Base-by-base conservation (phyloP, 257 asterid genomes). In the Nicotiana paniculata region DNA sequence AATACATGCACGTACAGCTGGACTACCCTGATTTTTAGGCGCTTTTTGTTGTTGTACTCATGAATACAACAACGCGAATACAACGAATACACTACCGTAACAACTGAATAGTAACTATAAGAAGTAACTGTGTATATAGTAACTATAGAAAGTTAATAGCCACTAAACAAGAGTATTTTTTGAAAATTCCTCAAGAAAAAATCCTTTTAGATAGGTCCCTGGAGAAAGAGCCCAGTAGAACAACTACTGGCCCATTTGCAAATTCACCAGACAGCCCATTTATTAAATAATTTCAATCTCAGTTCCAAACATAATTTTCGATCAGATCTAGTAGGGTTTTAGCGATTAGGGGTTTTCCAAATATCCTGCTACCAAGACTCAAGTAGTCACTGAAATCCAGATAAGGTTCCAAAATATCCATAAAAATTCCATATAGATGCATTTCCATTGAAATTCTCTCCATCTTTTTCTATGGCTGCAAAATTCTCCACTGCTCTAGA, bases 391-490 rank as follows among this genome's bases (percentile, higher is more conserved):
- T 37, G 30, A 70, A n/a, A 17, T 79, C 3, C 61, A 81, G 92
- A 90, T 91, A 88, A 90, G 92, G 88, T 74, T 39, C 18, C 17
- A 51, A 79, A 81, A 86, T 74, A 70, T 88, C 86, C 82, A 63
- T 13, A 70, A 43, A n/a, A 26, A 35, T 1, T 77, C 55, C 68
- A 18, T 32, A 33, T 33, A 67, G 74, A 46, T 72, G 77, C 70
- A 81, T 70, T 67, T 39, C 53, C 76, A 26, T 32, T 76, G 55
- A 69, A 37, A 16, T n/a, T n/a, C 1, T 12, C 37, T 84, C 62
- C 76, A 2, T 9, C 54, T 7, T 32, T 72, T 18, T 21, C 93
- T 81, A 93, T 95, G 97, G 97, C 98, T 26, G 88, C 95, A 24
- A 93, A 92, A 66, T 87, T 91, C 65, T 86, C 92, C 0, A 83